phyloP scores from a whole-genome alignment of 2,329 filamentous ascomycete species.

The Decorospora gaudefroyi region DNA sequence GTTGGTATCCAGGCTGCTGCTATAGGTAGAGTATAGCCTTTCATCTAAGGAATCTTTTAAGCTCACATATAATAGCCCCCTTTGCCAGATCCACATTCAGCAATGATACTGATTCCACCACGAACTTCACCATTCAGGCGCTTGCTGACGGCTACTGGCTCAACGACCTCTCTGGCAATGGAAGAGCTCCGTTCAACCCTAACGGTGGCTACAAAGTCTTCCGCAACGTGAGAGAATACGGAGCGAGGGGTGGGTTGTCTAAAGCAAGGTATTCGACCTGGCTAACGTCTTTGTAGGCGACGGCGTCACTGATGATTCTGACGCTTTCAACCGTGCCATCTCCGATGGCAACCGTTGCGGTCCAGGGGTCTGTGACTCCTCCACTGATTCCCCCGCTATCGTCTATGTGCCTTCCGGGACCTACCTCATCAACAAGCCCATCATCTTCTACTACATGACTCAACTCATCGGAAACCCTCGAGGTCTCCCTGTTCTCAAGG shows the following conservation, averaged over 20 bases:
- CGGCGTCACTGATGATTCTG: constrained; percentile 54
- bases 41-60: neutral
- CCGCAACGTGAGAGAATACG: constrained; percentile 53
- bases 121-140: constrained; percentile 7
- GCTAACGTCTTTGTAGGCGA: constrained; percentile 37
- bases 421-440: constrained; percentile 56
- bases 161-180: constrained; percentile 51
- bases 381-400: constrained; percentile 59
- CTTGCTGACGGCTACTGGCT: constrained; percentile 48
- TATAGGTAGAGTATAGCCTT: constrained; percentile 15
- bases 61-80: constrained; percentile 19
- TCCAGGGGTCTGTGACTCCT: constrained; percentile 51
- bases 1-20: constrained; percentile 29
- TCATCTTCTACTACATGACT: constrained; percentile 68
- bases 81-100: constrained; percentile 4
- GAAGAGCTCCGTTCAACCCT: constrained; percentile 48
- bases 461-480: constrained; percentile 65
- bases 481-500: constrained; percentile 60
- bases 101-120: constrained; percentile 1
- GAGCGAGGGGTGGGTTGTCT: constrained; percentile 46
- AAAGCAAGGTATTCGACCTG: neutral
- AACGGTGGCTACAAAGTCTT: constrained; percentile 49
- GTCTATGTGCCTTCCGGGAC: constrained; percentile 64
- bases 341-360: constrained; percentile 51
- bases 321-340: constrained; percentile 59